Base-by-base conservation (phyloP, 1,284 basidiomycete genomes). In the Cutaneotrichosporon arboriforme region DNA sequence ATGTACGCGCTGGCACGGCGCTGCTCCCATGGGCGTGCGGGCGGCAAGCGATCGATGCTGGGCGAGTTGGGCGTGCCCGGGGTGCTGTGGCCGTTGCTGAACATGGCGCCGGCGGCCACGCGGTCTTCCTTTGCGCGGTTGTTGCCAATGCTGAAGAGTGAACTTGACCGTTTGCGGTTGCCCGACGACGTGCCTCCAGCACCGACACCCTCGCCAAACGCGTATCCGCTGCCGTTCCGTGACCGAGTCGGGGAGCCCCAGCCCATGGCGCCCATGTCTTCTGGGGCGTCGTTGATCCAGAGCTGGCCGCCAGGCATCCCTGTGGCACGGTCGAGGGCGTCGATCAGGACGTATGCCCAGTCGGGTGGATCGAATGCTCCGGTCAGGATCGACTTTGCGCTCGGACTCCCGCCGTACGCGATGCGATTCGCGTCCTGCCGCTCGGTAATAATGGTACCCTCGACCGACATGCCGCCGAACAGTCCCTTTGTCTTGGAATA, bases 401-500 rank as follows among this genome's bases (percentile, higher is more conserved):
- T 83, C 10, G 90, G 86, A 52, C 84, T 80, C 4, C 82, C 80
- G 33, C 81, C 79, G 68, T 93, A 94, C 4, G 90, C 89, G 44
- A 85, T 78, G 2, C 82, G 77, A 68, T 93, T 92, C 8, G 89
- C 88, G 70, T 98, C 96, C 68, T 90, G 86, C 22, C 96, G 84
- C 73, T 97, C 94, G 18, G 96, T 81, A 50, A 98, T 92, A 40
- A 97, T 85, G 1, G 88, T 91, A 10, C 94, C 94, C 79, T 97
- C 93, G 34, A 97, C 77, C 9, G 89, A 91, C 18, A 82, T 77
- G 10, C 80, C 80, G 37, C 77, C 90, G 61, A 96, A 96, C 1
- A 97, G 80, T 12, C 94, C 94, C 60, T 89, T 84, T 4, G 91
- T 93, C 73, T 93, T 92, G 4, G 89, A 93, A 74, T 98, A 98